Evolutionary conservation across 2,329 filamentous ascomycete genomes (phyloP).

Genomic region (Beauveria medogensis): DNA sequence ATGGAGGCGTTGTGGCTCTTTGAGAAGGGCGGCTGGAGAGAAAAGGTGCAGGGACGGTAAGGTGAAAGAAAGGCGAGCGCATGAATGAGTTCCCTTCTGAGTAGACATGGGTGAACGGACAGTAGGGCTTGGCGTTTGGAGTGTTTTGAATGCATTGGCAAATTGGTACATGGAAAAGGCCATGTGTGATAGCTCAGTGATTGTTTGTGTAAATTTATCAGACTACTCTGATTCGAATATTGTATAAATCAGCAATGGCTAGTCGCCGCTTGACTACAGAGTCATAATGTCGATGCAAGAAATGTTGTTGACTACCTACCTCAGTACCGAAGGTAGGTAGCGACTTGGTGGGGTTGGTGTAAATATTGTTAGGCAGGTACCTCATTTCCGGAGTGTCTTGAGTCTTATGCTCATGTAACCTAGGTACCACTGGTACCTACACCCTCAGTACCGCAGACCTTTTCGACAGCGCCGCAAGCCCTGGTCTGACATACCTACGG

Average conservation of each 20-base stretch:
- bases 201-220: background rate
- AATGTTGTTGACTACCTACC: background rate
- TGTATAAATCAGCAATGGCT: background rate
- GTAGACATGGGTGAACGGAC: background rate
- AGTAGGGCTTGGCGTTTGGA: background rate
- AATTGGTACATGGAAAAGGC: background rate
- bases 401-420: background rate
- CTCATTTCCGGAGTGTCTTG: no score
- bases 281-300: background rate
- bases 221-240: background rate
- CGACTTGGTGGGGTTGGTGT: background rate
- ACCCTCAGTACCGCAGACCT: background rate
- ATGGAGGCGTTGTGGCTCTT: slow-evolving; percentile 84
- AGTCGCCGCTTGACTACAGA: background rate
- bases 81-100: background rate
- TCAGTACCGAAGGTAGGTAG: no score
- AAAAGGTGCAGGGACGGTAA: slow-evolving; percentile 49
- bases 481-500: background rate
- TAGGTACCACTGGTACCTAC: background rate
- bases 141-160: background rate
- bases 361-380: no score
- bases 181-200: background rate
- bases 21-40: slow-evolving; percentile 63
- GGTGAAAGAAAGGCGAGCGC: slow-evolving; percentile 27
- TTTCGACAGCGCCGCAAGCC: background rate